These are phyloP conservation scores for Letharia columbiana DNA, from an alignment of 495 filamentous ascomycete genomes.

Conservation along the genomic window DNA sequence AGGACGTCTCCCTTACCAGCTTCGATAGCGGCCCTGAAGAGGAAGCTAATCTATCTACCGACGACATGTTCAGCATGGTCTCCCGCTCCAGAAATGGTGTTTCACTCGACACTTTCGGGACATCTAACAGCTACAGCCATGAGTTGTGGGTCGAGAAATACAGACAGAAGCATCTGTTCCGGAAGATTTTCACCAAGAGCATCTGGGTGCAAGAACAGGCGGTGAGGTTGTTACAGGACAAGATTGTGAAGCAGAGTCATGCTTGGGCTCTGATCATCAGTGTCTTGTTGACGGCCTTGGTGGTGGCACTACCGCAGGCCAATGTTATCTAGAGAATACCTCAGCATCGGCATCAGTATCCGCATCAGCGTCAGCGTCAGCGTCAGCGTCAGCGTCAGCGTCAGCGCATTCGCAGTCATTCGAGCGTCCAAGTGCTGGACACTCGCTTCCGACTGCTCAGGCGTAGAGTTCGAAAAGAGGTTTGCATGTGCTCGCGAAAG, in stretches of 20 bases:
- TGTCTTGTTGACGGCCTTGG: slow-evolving; percentile 22
- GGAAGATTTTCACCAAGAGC: slow-evolving; percentile 63
- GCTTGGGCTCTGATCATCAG: slow-evolving; percentile 26
- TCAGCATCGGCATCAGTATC: not conserved
- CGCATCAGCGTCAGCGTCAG: not conserved
- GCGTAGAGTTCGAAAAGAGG: not conserved
- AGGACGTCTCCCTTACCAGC: slow-evolving; percentile 14
- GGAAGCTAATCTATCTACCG: slow-evolving; percentile 19
- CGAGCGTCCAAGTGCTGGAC: slow-evolving; percentile 9
- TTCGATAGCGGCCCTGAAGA: slow-evolving; percentile 17
- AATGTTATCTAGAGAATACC: slow-evolving; percentile 15
- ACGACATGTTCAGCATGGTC: slow-evolving; percentile 19
- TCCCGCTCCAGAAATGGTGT: slow-evolving; percentile 16
- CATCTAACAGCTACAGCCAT: slow-evolving; percentile 58
- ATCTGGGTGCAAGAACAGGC: slow-evolving; percentile 48
- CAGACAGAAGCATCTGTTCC: slow-evolving; percentile 47
- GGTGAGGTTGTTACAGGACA: slow-evolving; percentile 26
- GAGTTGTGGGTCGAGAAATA: slow-evolving; percentile 65
- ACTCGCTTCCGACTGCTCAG: slow-evolving; percentile 2
- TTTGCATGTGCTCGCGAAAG: not conserved
- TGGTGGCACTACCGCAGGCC: slow-evolving; percentile 26
- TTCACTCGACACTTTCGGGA: slow-evolving; percentile 42
- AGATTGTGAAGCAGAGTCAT: slow-evolving; percentile 27
- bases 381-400: too few species aligned
- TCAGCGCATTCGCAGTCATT: not conserved